Conservation (phyloP, 1,284 basidiomycete species). For the Xerocomus nothofagi region DNA sequence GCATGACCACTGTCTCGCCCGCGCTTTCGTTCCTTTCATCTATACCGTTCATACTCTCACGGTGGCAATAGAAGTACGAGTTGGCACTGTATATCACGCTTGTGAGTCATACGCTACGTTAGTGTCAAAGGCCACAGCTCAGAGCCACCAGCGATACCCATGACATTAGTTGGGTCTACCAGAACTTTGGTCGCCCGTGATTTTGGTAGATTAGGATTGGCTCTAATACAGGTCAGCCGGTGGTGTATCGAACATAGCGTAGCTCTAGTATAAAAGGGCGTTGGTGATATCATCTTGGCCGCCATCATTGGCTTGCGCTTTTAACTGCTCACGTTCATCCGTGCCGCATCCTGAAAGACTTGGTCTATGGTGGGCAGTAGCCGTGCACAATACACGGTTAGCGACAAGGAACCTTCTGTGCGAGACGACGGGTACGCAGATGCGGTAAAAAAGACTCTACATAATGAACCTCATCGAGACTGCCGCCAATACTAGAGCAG, state of each 20-base stretch:
- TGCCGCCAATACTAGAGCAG: slow-evolving; percentile 3
- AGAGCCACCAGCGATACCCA: slow-evolving; percentile 53
- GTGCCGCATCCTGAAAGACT: slow-evolving; percentile 39
- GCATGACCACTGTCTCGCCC: slow-evolving; percentile 9
- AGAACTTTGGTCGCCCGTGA: slow-evolving; percentile 40
- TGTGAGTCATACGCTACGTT: slow-evolving; percentile 6
- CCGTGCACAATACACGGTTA: slow-evolving; percentile 51
- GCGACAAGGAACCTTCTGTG: slow-evolving; percentile 39
- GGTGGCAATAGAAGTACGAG: not conserved
- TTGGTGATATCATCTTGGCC: slow-evolving; percentile 37
- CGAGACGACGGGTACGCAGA: slow-evolving; percentile 52
- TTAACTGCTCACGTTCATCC: slow-evolving; percentile 43
- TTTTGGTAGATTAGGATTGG: slow-evolving; percentile 40
- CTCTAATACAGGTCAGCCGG: slow-evolving; percentile 47
- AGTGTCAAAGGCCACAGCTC: slow-evolving; percentile 2
- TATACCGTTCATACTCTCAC: slow-evolving; percentile 4
- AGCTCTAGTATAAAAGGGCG: slow-evolving; percentile 50
- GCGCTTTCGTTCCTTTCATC: not conserved
- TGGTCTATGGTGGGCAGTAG: slow-evolving; percentile 34
- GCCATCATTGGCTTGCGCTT: slow-evolving; percentile 2
- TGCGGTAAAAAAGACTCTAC: slow-evolving; percentile 54
- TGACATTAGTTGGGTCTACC: slow-evolving; percentile 50
- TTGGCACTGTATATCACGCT: slow-evolving; percentile 1
- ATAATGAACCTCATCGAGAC: slow-evolving; percentile 27
- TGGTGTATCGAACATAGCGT: slow-evolving; percentile 49